Base-by-base conservation (phyloP, 139 green algal genomes). In the Chlamydomonas eustigma region DNA sequence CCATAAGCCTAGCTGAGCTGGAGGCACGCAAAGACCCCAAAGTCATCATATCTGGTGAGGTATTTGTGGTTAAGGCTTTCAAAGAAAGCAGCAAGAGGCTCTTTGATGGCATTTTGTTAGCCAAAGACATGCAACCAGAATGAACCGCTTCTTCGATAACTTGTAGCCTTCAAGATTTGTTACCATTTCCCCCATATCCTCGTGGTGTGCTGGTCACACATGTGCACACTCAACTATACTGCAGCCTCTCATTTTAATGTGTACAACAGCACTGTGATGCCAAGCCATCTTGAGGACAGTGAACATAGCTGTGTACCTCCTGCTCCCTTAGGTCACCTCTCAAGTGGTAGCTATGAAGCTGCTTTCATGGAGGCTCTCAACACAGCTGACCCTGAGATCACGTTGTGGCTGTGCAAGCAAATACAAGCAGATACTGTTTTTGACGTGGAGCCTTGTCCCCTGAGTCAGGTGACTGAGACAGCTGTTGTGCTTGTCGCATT, bases 351-450 rank as follows among this genome's bases (percentile, higher is more conserved):
- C 65, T 72, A 72, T 34, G 18, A 72, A 34, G 32, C 65, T 12
- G 65, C 65, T 4, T 72, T 72, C 65, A 72, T 39, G 18, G 32
- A n/a, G 32, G 65, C 65, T 4, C 65, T 72, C 18, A 72, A 39
- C 28, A 39, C 65, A 3, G 28, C 4, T 24, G 28, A 39, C 32
- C 18, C 28, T 4, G 65, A 72, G 33, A 72, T 31, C 4, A 72
- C 65, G 22, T 50, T 72, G 31, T 72, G 65, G 65, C 31, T 72
- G 65, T 72, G 65, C 65, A 72, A 72, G 65, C 65, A 72, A 34
- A 33, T 72, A 6, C 28, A 39, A 4, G 33, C 65, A 4, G 65
- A 31, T 34, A 4, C 28, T 4, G 65, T 72, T 33, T 72, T 44
- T 39, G 65, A 72, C 34, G 18, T n/a, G 24, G 65, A 72, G 22